Conservation (phyloP, 2,329 filamentous ascomycete species). For the Fusarium xylarioides region DNA sequence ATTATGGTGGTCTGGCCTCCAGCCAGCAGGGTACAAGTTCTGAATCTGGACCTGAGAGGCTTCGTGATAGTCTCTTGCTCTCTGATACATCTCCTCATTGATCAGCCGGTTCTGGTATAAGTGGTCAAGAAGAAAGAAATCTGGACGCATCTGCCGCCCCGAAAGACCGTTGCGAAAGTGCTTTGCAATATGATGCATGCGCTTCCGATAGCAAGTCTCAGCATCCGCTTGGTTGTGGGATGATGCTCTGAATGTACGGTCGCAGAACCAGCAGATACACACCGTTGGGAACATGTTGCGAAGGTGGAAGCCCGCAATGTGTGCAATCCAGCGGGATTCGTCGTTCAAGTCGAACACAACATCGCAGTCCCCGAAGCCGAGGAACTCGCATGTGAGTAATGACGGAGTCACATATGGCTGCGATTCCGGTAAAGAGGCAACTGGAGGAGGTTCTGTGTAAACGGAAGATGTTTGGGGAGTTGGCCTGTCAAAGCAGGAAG, state of each 20-base stretch:
- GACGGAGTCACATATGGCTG: slow-evolving; percentile 2
- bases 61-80: slow-evolving; percentile 34
- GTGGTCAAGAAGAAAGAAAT: slow-evolving; percentile 54
- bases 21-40: slow-evolving; percentile 28
- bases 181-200: slow-evolving; percentile 60
- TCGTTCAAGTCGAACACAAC: slow-evolving; percentile 51
- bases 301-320: slow-evolving; percentile 54
- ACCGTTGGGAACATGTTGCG: slow-evolving; percentile 45
- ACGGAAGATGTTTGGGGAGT: slow-evolving; percentile 11
- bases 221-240: slow-evolving; percentile 1
- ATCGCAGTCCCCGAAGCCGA: slow-evolving; percentile 48
- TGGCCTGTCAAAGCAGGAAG: slow-evolving; percentile 19
- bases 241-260: slow-evolving; percentile 49
- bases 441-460: slow-evolving; percentile 36
- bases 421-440: slow-evolving; percentile 9
- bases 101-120: slow-evolving; percentile 45
- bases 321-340: slow-evolving; percentile 55
- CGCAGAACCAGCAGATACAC: slow-evolving; percentile 62
- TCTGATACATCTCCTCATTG: slow-evolving; percentile 30
- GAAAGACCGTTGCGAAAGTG: slow-evolving; percentile 51
- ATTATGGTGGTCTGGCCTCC: background rate
- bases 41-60: slow-evolving; percentile 26
- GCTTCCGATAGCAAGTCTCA: slow-evolving; percentile 45
- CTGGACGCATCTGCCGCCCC: slow-evolving; percentile 46
- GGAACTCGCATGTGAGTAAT: slow-evolving; percentile 55